These are phyloP conservation scores for Geosiphon pyriformis DNA, from an alignment of 192 early-diverging fungal species.

Conservation along the genomic window DNA sequence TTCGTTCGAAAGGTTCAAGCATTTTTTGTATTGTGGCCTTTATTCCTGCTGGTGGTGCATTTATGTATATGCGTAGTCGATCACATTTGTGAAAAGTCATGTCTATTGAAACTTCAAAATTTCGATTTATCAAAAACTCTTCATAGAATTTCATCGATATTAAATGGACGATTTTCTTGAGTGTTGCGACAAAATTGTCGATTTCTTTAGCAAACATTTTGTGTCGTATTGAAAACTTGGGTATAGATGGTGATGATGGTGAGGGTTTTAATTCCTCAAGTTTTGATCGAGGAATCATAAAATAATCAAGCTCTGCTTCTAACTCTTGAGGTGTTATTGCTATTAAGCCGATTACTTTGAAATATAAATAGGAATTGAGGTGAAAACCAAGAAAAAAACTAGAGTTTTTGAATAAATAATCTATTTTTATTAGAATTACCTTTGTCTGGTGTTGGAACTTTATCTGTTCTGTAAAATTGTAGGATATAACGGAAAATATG, in stretches of 20 bases:
- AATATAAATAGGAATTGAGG: neutral
- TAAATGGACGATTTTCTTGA: neutral
- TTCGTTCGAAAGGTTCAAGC: neutral
- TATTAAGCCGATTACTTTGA: neutral
- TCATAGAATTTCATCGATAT: neutral
- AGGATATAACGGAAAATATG: constrained; percentile 6
- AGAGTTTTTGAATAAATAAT: no score
- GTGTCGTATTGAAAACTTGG: neutral
- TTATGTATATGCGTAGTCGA: neutral
- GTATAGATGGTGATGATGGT: neutral
- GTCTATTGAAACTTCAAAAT: neutral
- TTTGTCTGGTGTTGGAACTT: constrained; percentile 3
- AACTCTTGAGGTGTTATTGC: neutral
- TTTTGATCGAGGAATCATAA: constrained; percentile 7
- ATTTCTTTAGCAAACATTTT: neutral
- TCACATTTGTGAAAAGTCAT: constrained; percentile 1
- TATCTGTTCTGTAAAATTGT: constrained; percentile 2
- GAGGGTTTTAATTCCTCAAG: neutral
- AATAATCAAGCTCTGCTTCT: constrained; percentile 1
- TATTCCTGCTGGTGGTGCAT: neutral
- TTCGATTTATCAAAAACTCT: constrained; percentile 4
- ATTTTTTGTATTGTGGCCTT: neutral
- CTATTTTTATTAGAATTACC: neutral
- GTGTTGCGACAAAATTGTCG: neutral
- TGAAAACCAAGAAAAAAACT: no score